Percentiles rank a stretch among this genome's conserved stretches.
Conservation (phyloP, 768 basidiomycete genomes). For the Russula olivacea region DNA sequence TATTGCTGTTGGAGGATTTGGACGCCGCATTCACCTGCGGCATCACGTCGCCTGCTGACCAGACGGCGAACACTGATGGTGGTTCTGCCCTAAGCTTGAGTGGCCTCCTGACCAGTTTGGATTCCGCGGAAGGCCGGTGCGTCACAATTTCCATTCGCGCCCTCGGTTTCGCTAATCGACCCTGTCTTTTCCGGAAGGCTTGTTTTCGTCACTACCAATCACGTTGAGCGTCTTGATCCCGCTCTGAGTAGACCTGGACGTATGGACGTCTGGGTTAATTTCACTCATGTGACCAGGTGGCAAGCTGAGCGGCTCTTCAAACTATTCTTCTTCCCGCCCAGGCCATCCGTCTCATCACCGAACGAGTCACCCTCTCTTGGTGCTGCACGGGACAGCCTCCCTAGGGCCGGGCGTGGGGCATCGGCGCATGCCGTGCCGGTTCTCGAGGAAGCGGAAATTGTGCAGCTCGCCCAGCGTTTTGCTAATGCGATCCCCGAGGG, state of each 20-base stretch:
- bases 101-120: constrained; percentile 77
- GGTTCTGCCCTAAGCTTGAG: constrained; percentile 84
- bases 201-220: constrained; percentile 88
- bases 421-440: constrained; percentile 51
- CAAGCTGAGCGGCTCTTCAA: constrained; percentile 91
- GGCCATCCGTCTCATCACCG: constrained; percentile 27
- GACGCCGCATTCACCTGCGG: constrained; percentile 73
- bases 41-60: constrained; percentile 50
- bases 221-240: constrained; percentile 87
- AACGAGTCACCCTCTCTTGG: constrained; percentile 30
- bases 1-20: constrained; percentile 89
- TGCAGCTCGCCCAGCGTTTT: constrained; percentile 72
- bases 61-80: constrained; percentile 38
- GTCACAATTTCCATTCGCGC: constrained; percentile 29
- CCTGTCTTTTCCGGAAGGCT: constrained; percentile 41
- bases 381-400: constrained; percentile 56
- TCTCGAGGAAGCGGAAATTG: constrained; percentile 69
- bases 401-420: constrained; percentile 65
- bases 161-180: constrained; percentile 5
- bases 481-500: constrained; percentile 80
- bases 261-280: constrained; percentile 94
- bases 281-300: constrained; percentile 86
- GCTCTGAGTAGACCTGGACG: constrained; percentile 86
- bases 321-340: constrained; percentile 76
- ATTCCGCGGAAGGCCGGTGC: constrained; percentile 80